Percentiles rank a stretch among this genome's conserved stretches.
Conservation (phyloP, 805 yeast genomes). For the Clavispora phyllophila region DNA sequence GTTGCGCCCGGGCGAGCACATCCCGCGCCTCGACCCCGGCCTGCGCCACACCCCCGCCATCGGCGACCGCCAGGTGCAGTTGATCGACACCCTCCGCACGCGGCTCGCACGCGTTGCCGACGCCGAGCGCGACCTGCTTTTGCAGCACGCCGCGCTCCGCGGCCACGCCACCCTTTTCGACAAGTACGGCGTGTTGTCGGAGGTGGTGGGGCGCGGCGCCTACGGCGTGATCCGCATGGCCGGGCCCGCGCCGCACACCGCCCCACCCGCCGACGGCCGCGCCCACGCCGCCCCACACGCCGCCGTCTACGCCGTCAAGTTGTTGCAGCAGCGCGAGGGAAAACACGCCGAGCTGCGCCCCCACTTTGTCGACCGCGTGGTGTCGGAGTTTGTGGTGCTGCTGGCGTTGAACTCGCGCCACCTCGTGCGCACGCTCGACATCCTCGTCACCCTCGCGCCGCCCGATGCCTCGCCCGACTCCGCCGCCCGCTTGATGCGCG, state of each 20-base stretch:
- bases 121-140: conserved; percentile 8
- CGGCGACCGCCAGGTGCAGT: conserved; percentile 22
- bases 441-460: conserved; percentile 44
- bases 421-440: conserved; percentile 71
- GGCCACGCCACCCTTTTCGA: conserved; percentile 23
- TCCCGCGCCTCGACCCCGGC: conserved; percentile 19
- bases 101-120: conserved; percentile 11
- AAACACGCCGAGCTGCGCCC: conserved; percentile 23
- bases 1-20: conserved; percentile 18
- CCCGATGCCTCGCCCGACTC: not conserved
- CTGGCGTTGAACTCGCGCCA: conserved; percentile 71
- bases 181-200: conserved; percentile 30
- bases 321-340: conserved; percentile 18
- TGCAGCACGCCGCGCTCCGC: conserved; percentile 8
- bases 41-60: conserved; percentile 23
- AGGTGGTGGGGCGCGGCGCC: conserved; percentile 41
- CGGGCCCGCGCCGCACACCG: conserved; percentile 20
- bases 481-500: not conserved
- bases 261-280: too few species aligned
- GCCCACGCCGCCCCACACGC: too few species aligned
- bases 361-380: conserved; percentile 63
- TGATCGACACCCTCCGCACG: conserved; percentile 19
- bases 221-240: conserved; percentile 45
- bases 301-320: conserved; percentile 30
- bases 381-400: conserved; percentile 88